phyloP scores from a whole-genome alignment of 306 rosid genomes.

The Albizia julibrissin region DNA sequence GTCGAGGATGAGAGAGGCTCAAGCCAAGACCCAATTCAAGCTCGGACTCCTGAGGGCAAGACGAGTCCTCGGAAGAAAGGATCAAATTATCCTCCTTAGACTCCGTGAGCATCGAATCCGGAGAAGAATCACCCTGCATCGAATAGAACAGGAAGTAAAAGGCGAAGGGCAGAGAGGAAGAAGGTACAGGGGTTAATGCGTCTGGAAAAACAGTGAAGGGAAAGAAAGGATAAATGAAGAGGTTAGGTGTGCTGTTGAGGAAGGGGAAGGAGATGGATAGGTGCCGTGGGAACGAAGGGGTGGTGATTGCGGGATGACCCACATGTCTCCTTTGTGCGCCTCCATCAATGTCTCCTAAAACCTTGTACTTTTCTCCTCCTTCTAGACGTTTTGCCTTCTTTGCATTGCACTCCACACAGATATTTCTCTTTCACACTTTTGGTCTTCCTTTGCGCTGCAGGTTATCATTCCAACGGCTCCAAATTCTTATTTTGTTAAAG shows the following conservation, averaged over 20 bases:
- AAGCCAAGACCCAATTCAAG: constrained; percentile 85
- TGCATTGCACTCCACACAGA: background rate
- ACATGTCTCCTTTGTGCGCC: constrained; percentile 59
- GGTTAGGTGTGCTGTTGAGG: constrained; percentile 36
- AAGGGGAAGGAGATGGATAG: background rate
- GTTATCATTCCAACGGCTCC: background rate
- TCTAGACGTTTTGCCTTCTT: background rate
- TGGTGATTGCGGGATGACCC: constrained; percentile 32
- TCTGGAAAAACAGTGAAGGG: background rate
- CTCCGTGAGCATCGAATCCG: constrained; percentile 58
- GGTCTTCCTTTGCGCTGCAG: too few species aligned
- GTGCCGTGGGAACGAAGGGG: constrained; percentile 29
- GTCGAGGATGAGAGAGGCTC: constrained; percentile 49
- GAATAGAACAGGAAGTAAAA: background rate
- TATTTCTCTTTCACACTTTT: background rate
- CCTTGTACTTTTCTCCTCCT: background rate
- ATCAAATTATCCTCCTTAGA: constrained; percentile 75
- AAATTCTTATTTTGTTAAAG: too few species aligned
- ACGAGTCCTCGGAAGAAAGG: constrained; percentile 85
- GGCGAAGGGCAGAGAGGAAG: constrained; percentile 12
- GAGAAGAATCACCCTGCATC: constrained; percentile 42
- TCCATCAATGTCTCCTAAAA: constrained; percentile 42
- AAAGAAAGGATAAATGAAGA: constrained; percentile 8
- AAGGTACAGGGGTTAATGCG: background rate
- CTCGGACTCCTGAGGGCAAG: constrained; percentile 73